Conservation (phyloP, 768 basidiomycete species). For the Antrodiella citrinella region DNA sequence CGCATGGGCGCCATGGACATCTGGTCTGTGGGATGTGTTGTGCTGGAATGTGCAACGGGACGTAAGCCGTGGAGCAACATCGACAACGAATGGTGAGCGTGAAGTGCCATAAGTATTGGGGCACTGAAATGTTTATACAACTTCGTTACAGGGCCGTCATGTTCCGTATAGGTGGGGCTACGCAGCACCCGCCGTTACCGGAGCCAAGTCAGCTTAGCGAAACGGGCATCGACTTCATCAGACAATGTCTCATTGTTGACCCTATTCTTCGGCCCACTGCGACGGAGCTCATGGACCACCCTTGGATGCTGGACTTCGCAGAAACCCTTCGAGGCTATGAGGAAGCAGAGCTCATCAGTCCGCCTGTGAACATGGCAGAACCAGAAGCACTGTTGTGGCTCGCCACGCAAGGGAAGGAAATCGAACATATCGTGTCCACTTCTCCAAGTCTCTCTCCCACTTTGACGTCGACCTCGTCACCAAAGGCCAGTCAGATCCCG, state of each 20-base stretch:
- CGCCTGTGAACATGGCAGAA: conserved; percentile 37
- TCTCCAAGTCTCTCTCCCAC: conserved; percentile 47
- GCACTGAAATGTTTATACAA: not conserved
- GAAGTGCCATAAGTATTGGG: not conserved
- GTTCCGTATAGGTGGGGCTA: conserved; percentile 98
- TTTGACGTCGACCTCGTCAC: no score
- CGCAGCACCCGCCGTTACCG: conserved; percentile 92
- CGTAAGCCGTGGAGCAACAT: conserved; percentile 98
- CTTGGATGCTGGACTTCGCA: conserved; percentile 83
- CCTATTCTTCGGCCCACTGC: conserved; percentile 79
- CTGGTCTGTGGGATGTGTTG: conserved; percentile 97
- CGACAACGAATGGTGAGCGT: conserved; percentile 96
- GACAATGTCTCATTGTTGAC: conserved; percentile 84
- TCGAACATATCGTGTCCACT: conserved; percentile 42
- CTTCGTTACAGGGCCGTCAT: conserved; percentile 87
- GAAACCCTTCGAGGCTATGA: conserved; percentile 64
- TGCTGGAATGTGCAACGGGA: conserved; percentile 93
- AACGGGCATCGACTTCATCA: conserved; percentile 89
- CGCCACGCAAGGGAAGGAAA: conserved; percentile 53
- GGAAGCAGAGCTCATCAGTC: conserved; percentile 47
- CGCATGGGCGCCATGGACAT: conserved; percentile 96
- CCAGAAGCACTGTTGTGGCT: conserved; percentile 43
- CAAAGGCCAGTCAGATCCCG: no score
- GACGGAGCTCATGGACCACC: conserved; percentile 74
- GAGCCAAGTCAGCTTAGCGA: conserved; percentile 85